A percentile compares a stretch with the other conserved stretches of the same genome.
Conservation (phyloP, 2,329 filamentous ascomycete genomes). For the Teratosphaeria pseudoeucalypti region DNA sequence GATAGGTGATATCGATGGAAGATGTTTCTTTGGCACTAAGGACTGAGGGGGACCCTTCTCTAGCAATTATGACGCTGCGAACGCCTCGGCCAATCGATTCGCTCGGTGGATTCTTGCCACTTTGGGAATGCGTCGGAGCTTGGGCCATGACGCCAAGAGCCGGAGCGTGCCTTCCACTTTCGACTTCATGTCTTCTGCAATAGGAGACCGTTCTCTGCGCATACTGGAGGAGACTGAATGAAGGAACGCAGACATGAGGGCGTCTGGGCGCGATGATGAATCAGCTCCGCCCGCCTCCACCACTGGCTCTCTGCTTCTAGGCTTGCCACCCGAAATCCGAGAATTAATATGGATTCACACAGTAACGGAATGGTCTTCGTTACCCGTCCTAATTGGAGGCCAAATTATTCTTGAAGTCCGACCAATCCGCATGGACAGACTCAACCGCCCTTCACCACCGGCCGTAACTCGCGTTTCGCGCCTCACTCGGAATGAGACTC, state of each 20-base stretch:
- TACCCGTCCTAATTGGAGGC: background rate
- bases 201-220: background rate
- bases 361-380: background rate
- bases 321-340: background rate
- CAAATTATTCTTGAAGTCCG: background rate
- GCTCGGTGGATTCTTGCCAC: background rate
- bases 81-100: background rate
- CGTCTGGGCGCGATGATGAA: background rate
- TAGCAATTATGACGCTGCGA: background rate
- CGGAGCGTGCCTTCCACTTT: background rate
- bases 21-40: background rate
- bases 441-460: conserved; percentile 4
- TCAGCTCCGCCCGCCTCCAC: background rate
- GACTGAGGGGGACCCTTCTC: background rate
- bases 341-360: background rate
- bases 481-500: conserved; percentile 12
- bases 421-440: background rate
- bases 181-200: background rate
- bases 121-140: background rate
- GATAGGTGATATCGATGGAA: background rate
- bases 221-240: background rate
- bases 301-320: background rate
- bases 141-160: background rate
- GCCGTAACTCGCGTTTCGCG: conserved; percentile 12
- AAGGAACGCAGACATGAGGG: background rate